phyloP scores from a whole-genome alignment of 2,329 filamentous ascomycete genomes.

The Fusarium sublunatum region DNA sequence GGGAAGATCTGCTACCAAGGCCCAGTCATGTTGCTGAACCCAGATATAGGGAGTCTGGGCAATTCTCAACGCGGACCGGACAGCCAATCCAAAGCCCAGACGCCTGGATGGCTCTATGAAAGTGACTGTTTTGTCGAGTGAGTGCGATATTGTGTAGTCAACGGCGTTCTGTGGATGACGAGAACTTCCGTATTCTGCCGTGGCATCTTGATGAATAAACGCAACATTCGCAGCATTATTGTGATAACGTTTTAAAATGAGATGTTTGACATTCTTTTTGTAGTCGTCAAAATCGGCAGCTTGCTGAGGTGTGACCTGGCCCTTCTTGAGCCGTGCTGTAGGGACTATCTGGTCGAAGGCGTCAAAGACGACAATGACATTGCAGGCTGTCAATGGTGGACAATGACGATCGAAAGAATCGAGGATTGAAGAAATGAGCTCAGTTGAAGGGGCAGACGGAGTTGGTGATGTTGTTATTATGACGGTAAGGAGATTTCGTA shows the following conservation, averaged over 20 bases:
- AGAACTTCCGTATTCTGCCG: constrained; percentile 61
- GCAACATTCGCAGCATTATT: background rate
- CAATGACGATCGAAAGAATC: constrained; percentile 59
- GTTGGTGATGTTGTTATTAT: constrained; percentile 68
- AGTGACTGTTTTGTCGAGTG: constrained; percentile 52
- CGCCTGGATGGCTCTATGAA: constrained; percentile 63
- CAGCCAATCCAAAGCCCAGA: constrained; percentile 64
- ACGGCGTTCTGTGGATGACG: constrained; percentile 51
- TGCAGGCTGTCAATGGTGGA: constrained; percentile 54
- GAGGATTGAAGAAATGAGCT: constrained; percentile 61
- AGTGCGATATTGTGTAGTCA: constrained; percentile 51
- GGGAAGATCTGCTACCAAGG: constrained; percentile 59
- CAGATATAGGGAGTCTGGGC: constrained; percentile 64
- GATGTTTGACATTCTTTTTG: constrained; percentile 59
- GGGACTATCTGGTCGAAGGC: constrained; percentile 60
- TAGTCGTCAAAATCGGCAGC: constrained; percentile 58
- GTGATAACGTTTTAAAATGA: constrained; percentile 47
- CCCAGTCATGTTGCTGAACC: constrained; percentile 70
- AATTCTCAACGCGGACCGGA: constrained; percentile 62
- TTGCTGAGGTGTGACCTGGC: constrained; percentile 60
- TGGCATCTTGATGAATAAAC: constrained; percentile 36
- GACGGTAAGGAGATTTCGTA: constrained; percentile 42
- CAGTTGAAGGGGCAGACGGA: constrained; percentile 64
- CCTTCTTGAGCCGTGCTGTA: constrained; percentile 62
- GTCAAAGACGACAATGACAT: constrained; percentile 64